Evolutionary conservation across 2,329 filamentous ascomycete species (phyloP).

Genomic region (Aspergillus amoenus): DNA sequence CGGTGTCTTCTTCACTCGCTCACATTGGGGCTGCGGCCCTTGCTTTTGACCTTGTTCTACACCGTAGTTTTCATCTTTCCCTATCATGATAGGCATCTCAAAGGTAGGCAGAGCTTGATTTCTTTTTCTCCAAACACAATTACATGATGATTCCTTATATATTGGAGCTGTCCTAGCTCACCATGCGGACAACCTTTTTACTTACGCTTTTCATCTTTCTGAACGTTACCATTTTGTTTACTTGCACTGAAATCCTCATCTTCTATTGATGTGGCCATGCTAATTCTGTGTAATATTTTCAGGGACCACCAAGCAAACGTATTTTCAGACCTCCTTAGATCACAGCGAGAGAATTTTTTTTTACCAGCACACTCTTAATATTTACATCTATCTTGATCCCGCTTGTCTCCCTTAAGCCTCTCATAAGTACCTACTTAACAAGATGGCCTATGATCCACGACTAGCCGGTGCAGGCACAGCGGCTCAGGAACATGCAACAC

Average conservation of each 20-base stretch:
- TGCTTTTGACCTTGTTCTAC: conserved; percentile 2
- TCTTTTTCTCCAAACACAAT: conserved; percentile 4
- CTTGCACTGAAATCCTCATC: neutral
- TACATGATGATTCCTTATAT: conserved; percentile 58
- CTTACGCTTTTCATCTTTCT: conserved; percentile 51
- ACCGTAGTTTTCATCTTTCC: conserved; percentile 7
- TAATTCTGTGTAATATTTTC: conserved; percentile 29
- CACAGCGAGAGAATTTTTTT: neutral
- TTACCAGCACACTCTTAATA: conserved; percentile 5
- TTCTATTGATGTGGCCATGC: conserved; percentile 13
- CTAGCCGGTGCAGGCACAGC: conserved; percentile 49
- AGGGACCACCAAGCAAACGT: conserved; percentile 35
- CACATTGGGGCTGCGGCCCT: conserved; percentile 34
- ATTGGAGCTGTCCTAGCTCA: conserved; percentile 77
- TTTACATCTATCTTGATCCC: conserved; percentile 14
- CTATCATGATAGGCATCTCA: conserved; percentile 30
- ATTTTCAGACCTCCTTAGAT: conserved; percentile 37
- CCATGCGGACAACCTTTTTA: conserved; percentile 61
- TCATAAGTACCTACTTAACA: conserved; percentile 17
- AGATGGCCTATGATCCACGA: conserved; percentile 54
- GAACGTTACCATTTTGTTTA: conserved; percentile 19
- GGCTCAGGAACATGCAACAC: conserved; percentile 43
- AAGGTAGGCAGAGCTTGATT: conserved; percentile 28
- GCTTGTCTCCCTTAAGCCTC: conserved; percentile 13
- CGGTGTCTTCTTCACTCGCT: conserved; percentile 20